A percentile compares a stretch with the other conserved stretches of the same genome.
These are phyloP conservation scores for Tetracladium setigerum DNA, from an alignment of 495 filamentous ascomycete species.

Conservation along the genomic window DNA sequence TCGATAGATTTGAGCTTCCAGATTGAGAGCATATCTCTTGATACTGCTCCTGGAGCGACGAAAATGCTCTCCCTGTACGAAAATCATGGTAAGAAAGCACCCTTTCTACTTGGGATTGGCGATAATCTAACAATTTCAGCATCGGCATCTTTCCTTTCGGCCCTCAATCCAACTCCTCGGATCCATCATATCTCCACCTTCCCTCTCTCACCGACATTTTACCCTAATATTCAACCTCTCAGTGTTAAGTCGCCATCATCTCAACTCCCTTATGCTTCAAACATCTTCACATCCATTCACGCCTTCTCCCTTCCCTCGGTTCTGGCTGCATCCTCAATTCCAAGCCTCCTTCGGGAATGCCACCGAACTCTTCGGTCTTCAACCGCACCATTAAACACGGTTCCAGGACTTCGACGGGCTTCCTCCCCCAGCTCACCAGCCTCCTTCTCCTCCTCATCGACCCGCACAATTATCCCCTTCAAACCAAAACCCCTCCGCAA, in stretches of 20 bases:
- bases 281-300: constrained; percentile 15
- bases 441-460: constrained; percentile 1
- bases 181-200: constrained; percentile 16
- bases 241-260: constrained; percentile 3
- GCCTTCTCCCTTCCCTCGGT: constrained; percentile 14
- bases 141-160: constrained; percentile 14
- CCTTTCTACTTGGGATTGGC: not conserved
- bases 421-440: not conserved
- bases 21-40: not conserved
- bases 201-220: constrained; percentile 16
- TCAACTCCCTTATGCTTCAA: constrained; percentile 18
- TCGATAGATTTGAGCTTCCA: not conserved
- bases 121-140: constrained; percentile 4
- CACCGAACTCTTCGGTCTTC: constrained; percentile 13
- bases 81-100: constrained; percentile 15
- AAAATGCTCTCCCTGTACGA: constrained; percentile 20
- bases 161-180: constrained; percentile 2
- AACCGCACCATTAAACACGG: not conserved
- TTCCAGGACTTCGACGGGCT: too few species aligned
- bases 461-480: not conserved
- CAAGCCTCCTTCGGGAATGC: constrained; percentile 18
- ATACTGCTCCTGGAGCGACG: not conserved
- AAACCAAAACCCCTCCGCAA: constrained; percentile 8
- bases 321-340: constrained; percentile 17
- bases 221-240: constrained; percentile 16